Evolutionary conservation across 305 asterid species (phyloP).

Genomic region (Solanum hybrid): DNA sequence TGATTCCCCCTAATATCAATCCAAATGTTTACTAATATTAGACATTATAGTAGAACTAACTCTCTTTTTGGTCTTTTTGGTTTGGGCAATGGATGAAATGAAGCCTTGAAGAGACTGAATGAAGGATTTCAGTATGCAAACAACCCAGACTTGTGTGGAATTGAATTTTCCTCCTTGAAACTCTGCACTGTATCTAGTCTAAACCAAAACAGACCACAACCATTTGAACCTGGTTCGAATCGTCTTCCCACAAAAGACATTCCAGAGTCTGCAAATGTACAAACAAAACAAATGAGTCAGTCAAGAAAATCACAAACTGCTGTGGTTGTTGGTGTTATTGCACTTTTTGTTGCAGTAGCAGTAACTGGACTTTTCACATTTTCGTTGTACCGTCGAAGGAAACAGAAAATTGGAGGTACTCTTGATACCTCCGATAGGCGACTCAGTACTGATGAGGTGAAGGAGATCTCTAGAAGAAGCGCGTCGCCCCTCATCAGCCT

Average conservation of each 20-base stretch:
- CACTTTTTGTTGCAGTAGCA: slow-evolving; percentile 26
- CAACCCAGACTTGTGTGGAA: slow-evolving; percentile 65
- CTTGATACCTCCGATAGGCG: slow-evolving; percentile 48
- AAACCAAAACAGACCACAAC: slow-evolving; percentile 51
- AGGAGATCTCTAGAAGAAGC: slow-evolving; percentile 54
- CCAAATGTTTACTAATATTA: not conserved
- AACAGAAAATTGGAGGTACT: slow-evolving; percentile 69
- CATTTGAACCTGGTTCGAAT: slow-evolving; percentile 44
- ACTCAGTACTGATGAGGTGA: slow-evolving; percentile 50
- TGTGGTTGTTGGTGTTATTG: slow-evolving; percentile 36
- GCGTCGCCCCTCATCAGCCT: slow-evolving; percentile 78
- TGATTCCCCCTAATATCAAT: not conserved
- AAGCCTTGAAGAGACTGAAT: slow-evolving; percentile 69
- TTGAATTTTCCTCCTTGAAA: slow-evolving; percentile 35
- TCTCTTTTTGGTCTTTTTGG: not conserved
- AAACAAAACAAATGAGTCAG: slow-evolving; percentile 19
- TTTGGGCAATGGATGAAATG: not conserved
- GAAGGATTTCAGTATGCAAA: slow-evolving; percentile 77
- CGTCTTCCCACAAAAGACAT: slow-evolving; percentile 57
- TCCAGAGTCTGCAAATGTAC: slow-evolving; percentile 74
- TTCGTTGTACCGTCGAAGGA: slow-evolving; percentile 59
- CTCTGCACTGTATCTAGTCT: slow-evolving; percentile 40
- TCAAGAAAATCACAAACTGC: slow-evolving; percentile 38
- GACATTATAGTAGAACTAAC: not conserved
- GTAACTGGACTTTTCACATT: slow-evolving; percentile 45